Evolutionary conservation across 106 monocot genomes (phyloP).

Genomic region (Narthecium ossifragum): DNA sequence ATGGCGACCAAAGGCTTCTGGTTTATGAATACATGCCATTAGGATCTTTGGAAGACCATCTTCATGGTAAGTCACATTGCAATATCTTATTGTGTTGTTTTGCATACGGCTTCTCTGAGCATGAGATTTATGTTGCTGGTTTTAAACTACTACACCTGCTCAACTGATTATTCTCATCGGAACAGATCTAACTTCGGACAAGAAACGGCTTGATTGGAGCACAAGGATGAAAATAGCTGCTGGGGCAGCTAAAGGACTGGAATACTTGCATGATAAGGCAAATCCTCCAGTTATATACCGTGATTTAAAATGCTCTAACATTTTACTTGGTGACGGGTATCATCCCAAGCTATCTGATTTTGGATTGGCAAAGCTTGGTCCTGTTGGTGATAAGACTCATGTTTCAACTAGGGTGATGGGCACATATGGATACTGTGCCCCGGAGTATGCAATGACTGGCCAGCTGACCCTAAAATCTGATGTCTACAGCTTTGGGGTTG

Average conservation of each 20-base stretch:
- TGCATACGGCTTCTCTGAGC: background rate
- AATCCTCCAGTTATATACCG: constrained; percentile 31
- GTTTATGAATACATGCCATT: constrained; percentile 30
- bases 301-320: constrained; percentile 29
- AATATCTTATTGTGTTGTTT: background rate
- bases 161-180: background rate
- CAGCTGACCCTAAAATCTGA: constrained; percentile 31
- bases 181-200: constrained; percentile 14
- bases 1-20: constrained; percentile 28
- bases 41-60: constrained; percentile 30
- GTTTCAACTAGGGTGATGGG: constrained; percentile 32
- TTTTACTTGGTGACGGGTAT: constrained; percentile 25
- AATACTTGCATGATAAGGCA: constrained; percentile 26
- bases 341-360: constrained; percentile 28
- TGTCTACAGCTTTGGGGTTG: constrained; percentile 29
- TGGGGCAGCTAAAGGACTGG: constrained; percentile 26
- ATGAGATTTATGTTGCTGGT: background rate
- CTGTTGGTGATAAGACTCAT: constrained; percentile 24
- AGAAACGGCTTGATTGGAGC: constrained; percentile 27
- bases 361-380: constrained; percentile 26
- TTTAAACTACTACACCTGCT: background rate
- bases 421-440: constrained; percentile 28
- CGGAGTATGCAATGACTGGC: constrained; percentile 32
- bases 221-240: constrained; percentile 35
- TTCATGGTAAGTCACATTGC: constrained; percentile 10